Percentiles rank a stretch among this genome's conserved stretches.
Conservation (phyloP, 2,329 filamentous ascomycete species). For the Cladosporium sp. region DNA sequence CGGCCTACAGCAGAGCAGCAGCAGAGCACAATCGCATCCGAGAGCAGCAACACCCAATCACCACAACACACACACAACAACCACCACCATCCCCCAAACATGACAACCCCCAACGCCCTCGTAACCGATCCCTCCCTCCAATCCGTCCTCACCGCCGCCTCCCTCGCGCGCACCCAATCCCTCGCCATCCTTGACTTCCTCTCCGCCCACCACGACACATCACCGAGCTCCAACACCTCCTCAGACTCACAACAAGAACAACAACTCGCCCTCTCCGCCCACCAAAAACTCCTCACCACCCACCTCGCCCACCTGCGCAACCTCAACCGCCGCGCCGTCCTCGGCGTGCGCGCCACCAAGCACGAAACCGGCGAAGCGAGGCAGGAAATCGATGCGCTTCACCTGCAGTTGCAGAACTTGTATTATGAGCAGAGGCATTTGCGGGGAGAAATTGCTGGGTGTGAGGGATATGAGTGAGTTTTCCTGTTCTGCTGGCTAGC, state of each 20-base stretch:
- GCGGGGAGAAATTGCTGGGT: slow-evolving; percentile 82
- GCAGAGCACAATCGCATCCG: too few species aligned
- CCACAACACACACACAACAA: background rate
- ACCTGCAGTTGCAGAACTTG: slow-evolving; percentile 90
- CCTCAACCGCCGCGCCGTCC: slow-evolving; percentile 75
- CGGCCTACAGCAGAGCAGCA: too few species aligned
- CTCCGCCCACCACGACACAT: slow-evolving; percentile 31
- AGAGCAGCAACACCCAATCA: background rate
- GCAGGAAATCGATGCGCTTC: slow-evolving; percentile 85
- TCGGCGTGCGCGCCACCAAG: slow-evolving; percentile 82
- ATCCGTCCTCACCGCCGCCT: slow-evolving; percentile 68
- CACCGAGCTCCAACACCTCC: slow-evolving; percentile 39
- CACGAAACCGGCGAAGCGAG: slow-evolving; percentile 78
- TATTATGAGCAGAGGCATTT: slow-evolving; percentile 95
- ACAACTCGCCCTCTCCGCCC: slow-evolving; percentile 61
- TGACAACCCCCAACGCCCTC: slow-evolving; percentile 19
- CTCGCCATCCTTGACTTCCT: slow-evolving; percentile 57
- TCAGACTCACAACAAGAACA: slow-evolving; percentile 41
- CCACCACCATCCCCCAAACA: slow-evolving; percentile 9
- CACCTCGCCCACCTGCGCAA: slow-evolving; percentile 77
- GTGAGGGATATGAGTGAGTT: slow-evolving; percentile 84
- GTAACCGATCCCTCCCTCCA: slow-evolving; percentile 63
- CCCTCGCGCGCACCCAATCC: slow-evolving; percentile 68
- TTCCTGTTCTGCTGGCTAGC: background rate
- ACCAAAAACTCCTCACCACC: slow-evolving; percentile 76